Base-by-base conservation (phyloP, 2,329 filamentous ascomycete species). In the Ceratocystis huliohia region DNA sequence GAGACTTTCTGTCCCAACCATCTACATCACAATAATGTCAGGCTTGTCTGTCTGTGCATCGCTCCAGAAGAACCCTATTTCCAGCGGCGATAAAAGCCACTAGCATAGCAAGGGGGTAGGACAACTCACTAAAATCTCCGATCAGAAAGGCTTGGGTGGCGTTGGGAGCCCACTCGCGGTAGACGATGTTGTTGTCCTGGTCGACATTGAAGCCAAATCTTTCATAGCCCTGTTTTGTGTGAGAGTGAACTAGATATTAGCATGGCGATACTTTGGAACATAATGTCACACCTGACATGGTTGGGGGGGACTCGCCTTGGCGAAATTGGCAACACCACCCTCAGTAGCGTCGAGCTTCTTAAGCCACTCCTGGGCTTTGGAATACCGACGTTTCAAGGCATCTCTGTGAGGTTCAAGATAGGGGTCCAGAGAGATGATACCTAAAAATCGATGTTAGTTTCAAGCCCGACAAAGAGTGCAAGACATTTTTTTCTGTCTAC, bases 91-190 rank as follows among this genome's bases (percentile, higher is more conserved):
- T 17, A 28, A 5, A 53, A 53, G 8, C 6, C 22, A 53, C 28
- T 10, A 59, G 5, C 25, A 59, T 8, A 37, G 20, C 13, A 5
- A 20, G 48, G 22, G 25, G 44, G 17, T 28, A 5, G 15, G 48
- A 41, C 37, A 66, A 74, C 86, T 71, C 79, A 92, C 88, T 99
- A 81, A 97, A 99, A 71, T 97, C 94, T 69, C 94, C 94, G 71
- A 96, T 88, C 64, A 99, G 82, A 74, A 86, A 91, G 63, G 94
- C 94, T 73, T 88, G 82, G 50, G 84, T 80, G 65, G 91, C 93
- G 79, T 91, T 95, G 30, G 94, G 92, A 0, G 94, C 94, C 94
- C 94, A 99, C 82, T 99, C 94, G 71, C 91, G 84, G 76, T 99
- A 99, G 67, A 82, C 80, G 70, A 99, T 91, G 75, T 92, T 91